Conservation (phyloP, 441 rosid genomes). For the Aquilaria agallochum region DNA sequence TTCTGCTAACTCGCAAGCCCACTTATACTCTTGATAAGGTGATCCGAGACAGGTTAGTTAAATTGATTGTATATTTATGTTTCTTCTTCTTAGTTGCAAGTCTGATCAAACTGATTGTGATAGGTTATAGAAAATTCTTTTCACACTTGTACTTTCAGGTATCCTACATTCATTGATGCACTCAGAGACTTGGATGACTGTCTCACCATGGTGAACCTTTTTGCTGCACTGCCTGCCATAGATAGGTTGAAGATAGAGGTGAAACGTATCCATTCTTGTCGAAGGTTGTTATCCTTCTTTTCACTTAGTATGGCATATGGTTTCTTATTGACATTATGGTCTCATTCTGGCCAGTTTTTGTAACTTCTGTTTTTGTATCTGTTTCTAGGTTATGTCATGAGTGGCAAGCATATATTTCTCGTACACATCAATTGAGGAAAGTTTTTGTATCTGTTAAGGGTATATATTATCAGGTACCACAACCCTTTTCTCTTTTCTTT, state of each 20-base stretch:
- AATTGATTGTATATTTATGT: background rate
- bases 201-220: slow-evolving; percentile 88
- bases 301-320: background rate
- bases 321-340: background rate
- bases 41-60: slow-evolving; percentile 70
- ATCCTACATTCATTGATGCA: slow-evolving; percentile 81
- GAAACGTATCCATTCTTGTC: slow-evolving; percentile 72
- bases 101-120: background rate
- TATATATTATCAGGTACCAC: slow-evolving; percentile 81
- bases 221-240: slow-evolving; percentile 82
- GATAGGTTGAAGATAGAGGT: slow-evolving; percentile 78
- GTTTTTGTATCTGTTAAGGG: slow-evolving; percentile 93
- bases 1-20: slow-evolving; percentile 67
- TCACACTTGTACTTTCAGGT: slow-evolving; percentile 39
- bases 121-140: slow-evolving; percentile 1
- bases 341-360: background rate
- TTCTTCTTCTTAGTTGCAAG: background rate
- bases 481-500: slow-evolving; percentile 1
- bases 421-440: slow-evolving; percentile 73
- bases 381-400: slow-evolving; percentile 79
- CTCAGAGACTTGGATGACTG: slow-evolving; percentile 96
- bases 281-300: slow-evolving; percentile 44
- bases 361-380: background rate
- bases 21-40: slow-evolving; percentile 59
- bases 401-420: slow-evolving; percentile 91